Conservation (phyloP, 495 filamentous ascomycete genomes). For the Xylaria longipes region DNA sequence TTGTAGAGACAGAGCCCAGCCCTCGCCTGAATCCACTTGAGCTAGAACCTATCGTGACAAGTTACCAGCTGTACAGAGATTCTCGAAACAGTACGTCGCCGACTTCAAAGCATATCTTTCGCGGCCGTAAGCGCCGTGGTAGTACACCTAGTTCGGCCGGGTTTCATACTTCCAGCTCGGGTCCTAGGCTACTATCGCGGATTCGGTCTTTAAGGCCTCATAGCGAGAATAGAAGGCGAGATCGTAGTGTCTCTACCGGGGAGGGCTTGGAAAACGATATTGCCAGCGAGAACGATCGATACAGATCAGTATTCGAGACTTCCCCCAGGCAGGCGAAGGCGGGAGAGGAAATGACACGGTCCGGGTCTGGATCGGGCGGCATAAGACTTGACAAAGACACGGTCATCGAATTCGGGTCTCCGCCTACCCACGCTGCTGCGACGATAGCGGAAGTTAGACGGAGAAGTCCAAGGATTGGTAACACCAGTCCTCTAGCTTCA, state of each 20-base stretch:
- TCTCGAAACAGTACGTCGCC: slow-evolving; percentile 7
- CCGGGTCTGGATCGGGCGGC: slow-evolving; percentile 37
- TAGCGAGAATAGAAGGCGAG: slow-evolving; percentile 21
- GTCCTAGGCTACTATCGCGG: slow-evolving; percentile 24
- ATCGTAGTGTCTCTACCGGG: slow-evolving; percentile 24
- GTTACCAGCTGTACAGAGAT: slow-evolving; percentile 47
- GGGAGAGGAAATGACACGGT: slow-evolving; percentile 37
- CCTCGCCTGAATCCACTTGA: slow-evolving; percentile 42
- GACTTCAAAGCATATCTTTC: not conserved
- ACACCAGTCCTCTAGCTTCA: slow-evolving; percentile 14
- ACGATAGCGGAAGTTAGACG: slow-evolving; percentile 14
- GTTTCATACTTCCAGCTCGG: slow-evolving; percentile 3
- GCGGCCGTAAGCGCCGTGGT: slow-evolving; percentile 7
- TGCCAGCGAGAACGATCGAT: slow-evolving; percentile 1
- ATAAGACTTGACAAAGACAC: slow-evolving; percentile 36
- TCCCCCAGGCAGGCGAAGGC: not conserved
- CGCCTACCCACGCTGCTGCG: slow-evolving; percentile 19
- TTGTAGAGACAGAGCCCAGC: slow-evolving; percentile 55
- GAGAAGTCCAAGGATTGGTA: slow-evolving; percentile 19
- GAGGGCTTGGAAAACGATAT: slow-evolving; percentile 10
- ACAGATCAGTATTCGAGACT: not conserved
- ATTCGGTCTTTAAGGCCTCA: slow-evolving; percentile 27
- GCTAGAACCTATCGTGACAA: slow-evolving; percentile 42
- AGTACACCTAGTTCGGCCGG: slow-evolving; percentile 2
- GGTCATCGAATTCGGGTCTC: slow-evolving; percentile 43